Evolutionary conservation across 148 eudicot genomes (phyloP).

Genomic region (Spergularia bocconei): DNA sequence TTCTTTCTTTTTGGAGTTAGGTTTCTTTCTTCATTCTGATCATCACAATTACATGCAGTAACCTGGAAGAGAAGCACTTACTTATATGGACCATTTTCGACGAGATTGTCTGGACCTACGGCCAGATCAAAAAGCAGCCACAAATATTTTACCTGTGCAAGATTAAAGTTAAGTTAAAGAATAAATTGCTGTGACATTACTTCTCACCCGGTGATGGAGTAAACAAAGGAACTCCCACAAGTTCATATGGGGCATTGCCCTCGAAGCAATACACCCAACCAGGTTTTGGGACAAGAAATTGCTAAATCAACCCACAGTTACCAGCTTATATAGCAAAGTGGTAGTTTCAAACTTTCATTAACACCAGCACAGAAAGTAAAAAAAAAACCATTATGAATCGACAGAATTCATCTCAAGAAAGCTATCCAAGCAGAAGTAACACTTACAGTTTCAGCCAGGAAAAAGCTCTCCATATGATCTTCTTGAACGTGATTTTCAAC

Average conservation of each 20-base stretch:
- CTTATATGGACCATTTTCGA: constrained; percentile 97
- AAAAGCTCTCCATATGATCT: constrained; percentile 99
- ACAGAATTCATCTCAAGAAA: too few species aligned
- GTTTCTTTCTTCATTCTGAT: not conserved
- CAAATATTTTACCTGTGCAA: constrained; percentile 79
- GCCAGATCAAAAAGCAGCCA: constrained; percentile 99
- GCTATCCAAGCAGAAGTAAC: constrained; percentile 3
- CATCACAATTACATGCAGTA: not conserved
- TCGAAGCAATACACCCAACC: not conserved
- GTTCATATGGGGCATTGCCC: not conserved
- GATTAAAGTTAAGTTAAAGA: not conserved
- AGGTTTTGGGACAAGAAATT: not conserved
- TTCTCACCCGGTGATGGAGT: not conserved
- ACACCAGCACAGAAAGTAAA: not conserved
- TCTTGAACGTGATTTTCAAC: constrained; percentile 95
- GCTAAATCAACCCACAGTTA: not conserved
- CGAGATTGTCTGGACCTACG: constrained; percentile 93
- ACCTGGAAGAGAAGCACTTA: constrained; percentile 34
- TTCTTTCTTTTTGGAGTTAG: too few species aligned
- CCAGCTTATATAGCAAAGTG: not conserved
- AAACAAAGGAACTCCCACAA: not conserved
- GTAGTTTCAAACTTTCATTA: not conserved
- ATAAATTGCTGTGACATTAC: not conserved
- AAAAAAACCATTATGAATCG: not conserved
- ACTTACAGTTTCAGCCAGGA: constrained; percentile 94